A percentile compares a stretch with the other conserved stretches of the same genome.
phyloP scores from a whole-genome alignment of 225 moss, liverwort and hornwort genomes.

The Polytrichum formosum region DNA sequence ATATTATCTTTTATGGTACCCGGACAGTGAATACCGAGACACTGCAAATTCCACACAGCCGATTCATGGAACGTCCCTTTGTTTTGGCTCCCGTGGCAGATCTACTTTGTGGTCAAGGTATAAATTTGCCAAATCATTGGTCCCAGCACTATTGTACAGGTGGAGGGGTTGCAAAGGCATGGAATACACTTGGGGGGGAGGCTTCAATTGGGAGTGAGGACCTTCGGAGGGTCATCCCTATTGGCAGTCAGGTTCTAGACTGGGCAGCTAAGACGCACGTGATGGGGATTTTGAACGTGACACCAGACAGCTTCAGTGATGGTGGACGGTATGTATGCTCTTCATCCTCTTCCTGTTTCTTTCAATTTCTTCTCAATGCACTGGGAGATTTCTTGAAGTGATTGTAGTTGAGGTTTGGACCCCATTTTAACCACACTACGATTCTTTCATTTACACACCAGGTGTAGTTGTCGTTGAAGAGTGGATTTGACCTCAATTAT shows the following conservation, averaged over 20 bases:
- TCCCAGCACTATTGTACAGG: conserved; percentile 53
- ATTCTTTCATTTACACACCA: too few species aligned
- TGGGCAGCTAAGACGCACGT: conserved; percentile 78
- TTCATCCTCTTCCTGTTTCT: neutral
- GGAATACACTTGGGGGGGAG: conserved; percentile 74
- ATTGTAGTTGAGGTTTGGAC: too few species aligned
- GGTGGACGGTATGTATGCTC: conserved; percentile 56
- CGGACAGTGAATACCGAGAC: conserved; percentile 55
- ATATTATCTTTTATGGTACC: conserved; percentile 83
- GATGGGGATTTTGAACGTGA: conserved; percentile 91
- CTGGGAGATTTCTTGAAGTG: too few species aligned
- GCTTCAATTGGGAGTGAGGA: conserved; percentile 68
- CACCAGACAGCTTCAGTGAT: conserved; percentile 95
- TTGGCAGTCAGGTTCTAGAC: conserved; percentile 70
- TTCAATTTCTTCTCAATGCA: neutral
- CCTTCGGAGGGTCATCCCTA: conserved; percentile 75
- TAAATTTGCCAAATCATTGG: conserved; percentile 52
- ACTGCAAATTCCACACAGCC: conserved; percentile 77
- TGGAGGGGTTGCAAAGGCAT: conserved; percentile 61
- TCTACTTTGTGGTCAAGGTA: conserved; percentile 39
- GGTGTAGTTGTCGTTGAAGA: too few species aligned
- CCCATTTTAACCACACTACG: too few species aligned
- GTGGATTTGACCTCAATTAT: too few species aligned
- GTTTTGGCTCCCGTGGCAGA: conserved; percentile 89
- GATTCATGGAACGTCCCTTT: conserved; percentile 77